Percentiles rank a stretch among this genome's conserved stretches.
Evolutionary conservation across 2,329 filamentous ascomycete genomes (phyloP).

Genomic region (Chaetomium sp.): DNA sequence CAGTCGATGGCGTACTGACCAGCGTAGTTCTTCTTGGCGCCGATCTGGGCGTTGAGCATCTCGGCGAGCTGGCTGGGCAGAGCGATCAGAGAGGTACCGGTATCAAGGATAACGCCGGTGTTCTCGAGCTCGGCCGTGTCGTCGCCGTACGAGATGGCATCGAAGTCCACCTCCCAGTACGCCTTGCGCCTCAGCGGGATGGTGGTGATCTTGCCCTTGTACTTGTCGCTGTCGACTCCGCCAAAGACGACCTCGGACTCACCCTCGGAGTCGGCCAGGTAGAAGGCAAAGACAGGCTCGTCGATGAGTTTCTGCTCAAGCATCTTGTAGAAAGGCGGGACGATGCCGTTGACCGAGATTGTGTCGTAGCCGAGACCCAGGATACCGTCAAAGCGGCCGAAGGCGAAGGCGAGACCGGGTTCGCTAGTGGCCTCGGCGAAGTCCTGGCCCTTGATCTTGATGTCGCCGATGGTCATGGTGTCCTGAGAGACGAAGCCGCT

Average conservation of each 20-base stretch:
- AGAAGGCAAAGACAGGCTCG: conserved; percentile 94
- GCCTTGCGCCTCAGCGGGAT: conserved; percentile 97
- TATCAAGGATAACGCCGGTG: conserved; percentile 97
- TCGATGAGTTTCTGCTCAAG: conserved; percentile 86
- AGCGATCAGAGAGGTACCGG: conserved; percentile 95
- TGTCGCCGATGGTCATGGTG: conserved; percentile 80
- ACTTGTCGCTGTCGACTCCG: conserved; percentile 49
- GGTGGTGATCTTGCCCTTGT: conserved; percentile 80
- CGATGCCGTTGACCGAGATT: conserved; percentile 94
- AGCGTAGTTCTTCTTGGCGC: conserved; percentile 96
- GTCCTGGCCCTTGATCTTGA: conserved; percentile 84
- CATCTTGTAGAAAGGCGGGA: conserved; percentile 97
- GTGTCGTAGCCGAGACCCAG: conserved; percentile 91
- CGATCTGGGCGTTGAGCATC: conserved; percentile 96
- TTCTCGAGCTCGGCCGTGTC: conserved; percentile 85
- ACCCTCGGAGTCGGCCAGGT: conserved; percentile 73
- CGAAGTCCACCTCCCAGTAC: conserved; percentile 98
- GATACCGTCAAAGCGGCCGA: conserved; percentile 96
- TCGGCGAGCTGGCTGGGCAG: conserved; percentile 89
- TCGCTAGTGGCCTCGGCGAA: conserved; percentile 96
- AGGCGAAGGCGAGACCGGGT: conserved; percentile 95
- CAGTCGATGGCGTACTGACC: conserved; percentile 97
- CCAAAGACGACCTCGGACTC: conserved; percentile 82
- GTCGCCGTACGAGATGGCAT: conserved; percentile 86
- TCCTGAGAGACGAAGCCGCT: conserved; percentile 94